These are phyloP conservation scores for Nitzschia inconspicua DNA, from an alignment of 108 stramenopile species.

Conservation along the genomic window DNA sequence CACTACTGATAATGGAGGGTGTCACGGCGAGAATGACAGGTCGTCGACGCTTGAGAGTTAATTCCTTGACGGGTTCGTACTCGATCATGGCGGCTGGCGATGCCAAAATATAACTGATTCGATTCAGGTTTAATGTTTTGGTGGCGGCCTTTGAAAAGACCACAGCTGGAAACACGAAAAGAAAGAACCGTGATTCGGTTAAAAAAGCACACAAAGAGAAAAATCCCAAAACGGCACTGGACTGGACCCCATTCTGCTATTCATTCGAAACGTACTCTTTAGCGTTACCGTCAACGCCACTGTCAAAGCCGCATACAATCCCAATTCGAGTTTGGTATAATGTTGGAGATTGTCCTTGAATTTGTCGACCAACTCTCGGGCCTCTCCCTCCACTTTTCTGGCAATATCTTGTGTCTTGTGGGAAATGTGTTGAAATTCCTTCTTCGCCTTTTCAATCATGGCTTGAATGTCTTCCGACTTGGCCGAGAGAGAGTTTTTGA, in stretches of 20 bases:
- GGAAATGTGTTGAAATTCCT: slow-evolving; percentile 6
- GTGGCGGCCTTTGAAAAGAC: slow-evolving; percentile 17
- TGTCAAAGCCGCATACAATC: slow-evolving; percentile 18
- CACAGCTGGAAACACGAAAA: slow-evolving; percentile 4
- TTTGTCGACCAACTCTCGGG: slow-evolving; percentile 2
- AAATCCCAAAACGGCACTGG: not conserved
- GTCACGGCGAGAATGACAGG: slow-evolving; percentile 1
- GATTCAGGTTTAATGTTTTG: slow-evolving; percentile 19
- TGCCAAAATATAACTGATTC: slow-evolving; percentile 19
- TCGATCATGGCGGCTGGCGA: slow-evolving; percentile 1
- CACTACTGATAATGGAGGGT: slow-evolving; percentile 15
- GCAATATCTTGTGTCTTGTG: slow-evolving; percentile 3
- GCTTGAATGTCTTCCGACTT: slow-evolving; percentile 5
- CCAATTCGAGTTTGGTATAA: slow-evolving; percentile 19
- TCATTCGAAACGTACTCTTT: not conserved
- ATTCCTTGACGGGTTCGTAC: slow-evolving; percentile 1
- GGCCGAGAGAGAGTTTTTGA: slow-evolving; percentile 4
- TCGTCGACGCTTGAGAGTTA: not conserved
- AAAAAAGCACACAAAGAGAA: slow-evolving; percentile 1
- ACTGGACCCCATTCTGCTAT: not conserved
- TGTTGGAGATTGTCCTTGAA: slow-evolving; percentile 17
- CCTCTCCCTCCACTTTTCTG: not conserved
- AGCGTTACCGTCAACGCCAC: slow-evolving; percentile 16
- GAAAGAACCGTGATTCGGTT: not conserved
- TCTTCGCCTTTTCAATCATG: slow-evolving; percentile 10